Base-by-base conservation (phyloP, 2,329 filamentous ascomycete species). In the Stachybotrys elegans region DNA sequence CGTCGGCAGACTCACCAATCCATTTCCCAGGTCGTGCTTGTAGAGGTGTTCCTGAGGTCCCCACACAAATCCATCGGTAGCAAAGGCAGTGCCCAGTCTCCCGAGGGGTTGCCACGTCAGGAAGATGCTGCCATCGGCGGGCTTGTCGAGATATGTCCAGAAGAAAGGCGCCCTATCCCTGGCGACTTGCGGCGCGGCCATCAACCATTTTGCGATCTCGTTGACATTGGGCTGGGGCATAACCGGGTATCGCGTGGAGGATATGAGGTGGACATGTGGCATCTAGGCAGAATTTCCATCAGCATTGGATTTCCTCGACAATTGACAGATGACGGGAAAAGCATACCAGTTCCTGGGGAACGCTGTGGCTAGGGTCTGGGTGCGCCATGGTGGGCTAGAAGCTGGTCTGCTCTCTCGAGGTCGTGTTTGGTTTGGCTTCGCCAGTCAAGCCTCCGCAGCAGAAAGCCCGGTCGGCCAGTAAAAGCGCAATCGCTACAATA, bases 51-150 rank as follows among this genome's bases (percentile, higher is more conserved):
- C 92, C 6, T 81, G 78, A 53, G 90, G 86, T 14, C 83, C 83
- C 91, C 91, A 98, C 16, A 96, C 75, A 62, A 91, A 94, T 38
- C 93, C 93, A 70, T 98, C 92, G 27, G 86, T 95, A 8, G 92
- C 84, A 60, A 91, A 95, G 56, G 83, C 84, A 2, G 78, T 82
- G 4, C 79, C 81, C 44, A 87, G 66, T 46, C 83, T 79, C 55
- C 83, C 77, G 42, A 86, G 72, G 3, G 92, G 86, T 63, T 96
- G 90, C 92, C 92, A 97, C 42, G 86, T 86, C 50, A 97, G 74
- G 60, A 93, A 79, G 36, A 95, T 78, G 8, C 84, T 85, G 44
- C 90, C 90, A 65, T 95, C 88, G 42, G 76, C 76, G 11, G 92
- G 92, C 43, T 82, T 79, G 56, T 93, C 83, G 45, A 97, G 79